Evolutionary conservation across 2,329 filamentous ascomycete genomes (phyloP).

Genomic region (Cladorrhinum sp.): DNA sequence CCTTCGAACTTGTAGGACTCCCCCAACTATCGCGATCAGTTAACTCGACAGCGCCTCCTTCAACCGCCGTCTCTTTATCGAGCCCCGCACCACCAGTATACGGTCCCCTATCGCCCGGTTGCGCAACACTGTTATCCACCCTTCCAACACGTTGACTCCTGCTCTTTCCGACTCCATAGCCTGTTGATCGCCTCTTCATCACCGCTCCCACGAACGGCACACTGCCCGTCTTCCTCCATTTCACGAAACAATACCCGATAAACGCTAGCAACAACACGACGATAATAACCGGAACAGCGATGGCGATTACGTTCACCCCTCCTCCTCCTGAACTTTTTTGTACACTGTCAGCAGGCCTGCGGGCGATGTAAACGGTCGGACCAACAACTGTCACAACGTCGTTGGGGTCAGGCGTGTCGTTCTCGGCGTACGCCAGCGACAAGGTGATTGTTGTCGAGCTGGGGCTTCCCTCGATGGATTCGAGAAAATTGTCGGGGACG

Average conservation of each 20-base stretch:
- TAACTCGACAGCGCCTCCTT: conserved; percentile 29
- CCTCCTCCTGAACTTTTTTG: not conserved
- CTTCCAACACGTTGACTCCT: conserved; percentile 6
- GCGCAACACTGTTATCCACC: conserved; percentile 1
- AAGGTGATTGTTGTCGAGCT: conserved; percentile 25
- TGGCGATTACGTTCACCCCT: conserved; percentile 22
- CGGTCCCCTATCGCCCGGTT: not conserved
- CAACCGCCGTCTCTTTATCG: conserved; percentile 9
- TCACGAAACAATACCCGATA: conserved; percentile 26
- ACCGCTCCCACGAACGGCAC: conserved; percentile 24
- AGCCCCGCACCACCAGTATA: conserved; percentile 18
- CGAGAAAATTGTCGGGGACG: conserved; percentile 27
- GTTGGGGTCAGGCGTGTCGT: conserved; percentile 14
- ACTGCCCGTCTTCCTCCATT: conserved; percentile 27
- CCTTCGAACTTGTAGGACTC: conserved; percentile 19
- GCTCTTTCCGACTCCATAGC: conserved; percentile 30
- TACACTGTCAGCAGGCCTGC: not conserved
- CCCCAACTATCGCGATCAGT: conserved; percentile 34
- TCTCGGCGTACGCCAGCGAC: conserved; percentile 20
- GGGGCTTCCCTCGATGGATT: conserved; percentile 14
- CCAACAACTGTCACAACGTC: conserved; percentile 19
- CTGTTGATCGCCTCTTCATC: conserved; percentile 15
- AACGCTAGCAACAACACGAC: conserved; percentile 24
- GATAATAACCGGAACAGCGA: conserved; percentile 33
- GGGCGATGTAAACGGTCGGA: conserved; percentile 29